Evolutionary conservation across 495 filamentous ascomycete species (phyloP), one percentile per base, ranked within the genome.

Genomic region (Immersiella caudata): DNA sequence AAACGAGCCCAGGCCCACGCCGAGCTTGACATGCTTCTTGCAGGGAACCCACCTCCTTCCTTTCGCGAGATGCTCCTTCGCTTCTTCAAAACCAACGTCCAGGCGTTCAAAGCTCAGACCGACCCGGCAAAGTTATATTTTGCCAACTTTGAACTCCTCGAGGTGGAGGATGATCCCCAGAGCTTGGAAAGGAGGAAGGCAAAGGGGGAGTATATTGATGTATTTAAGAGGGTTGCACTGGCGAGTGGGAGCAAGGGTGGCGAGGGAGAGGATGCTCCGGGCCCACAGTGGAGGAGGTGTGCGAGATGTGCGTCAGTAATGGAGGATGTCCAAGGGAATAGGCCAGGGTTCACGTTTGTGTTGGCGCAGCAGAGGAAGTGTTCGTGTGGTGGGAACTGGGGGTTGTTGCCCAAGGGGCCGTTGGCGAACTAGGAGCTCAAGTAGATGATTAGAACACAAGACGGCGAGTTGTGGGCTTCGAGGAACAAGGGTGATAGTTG

Each of bases 241-340:
- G 62, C 58, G 59, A 50, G 65, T 58, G 67, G 67, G 29, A 27
- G 55, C 33, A 62, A 54, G 35, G 36, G 56, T 40, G 51, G 67
- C 33, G 33, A 24, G 20, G 40, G 62, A 68, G 20, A 16, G 16
- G 64, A 55, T 26, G 70, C 64, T n/a, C 14, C 58, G 50, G 67
- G 62, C 35, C 67, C 72, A 20, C 70, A 76, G 46, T 87, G 84
- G 80, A 81, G 87, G 62, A 74, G 80, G 46, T 92, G 89, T 69
- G 82, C 84, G 20, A 76, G 88, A 60, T 92, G 89, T 72, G 83
- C 81, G 1, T 80, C 82, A 24, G 81, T 88, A 20, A 90, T 88
- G 86, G 89, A 89, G 75, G 89, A 91, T 74, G 66, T 86, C 14
- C 65, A 70, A 33, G 75, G 62, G 16, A 68, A 74, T 21, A 80